Evolutionary conservation across 176 grass and related monocot genomes (phyloP).

Genomic region (Hsuehochloa calcarea): DNA sequence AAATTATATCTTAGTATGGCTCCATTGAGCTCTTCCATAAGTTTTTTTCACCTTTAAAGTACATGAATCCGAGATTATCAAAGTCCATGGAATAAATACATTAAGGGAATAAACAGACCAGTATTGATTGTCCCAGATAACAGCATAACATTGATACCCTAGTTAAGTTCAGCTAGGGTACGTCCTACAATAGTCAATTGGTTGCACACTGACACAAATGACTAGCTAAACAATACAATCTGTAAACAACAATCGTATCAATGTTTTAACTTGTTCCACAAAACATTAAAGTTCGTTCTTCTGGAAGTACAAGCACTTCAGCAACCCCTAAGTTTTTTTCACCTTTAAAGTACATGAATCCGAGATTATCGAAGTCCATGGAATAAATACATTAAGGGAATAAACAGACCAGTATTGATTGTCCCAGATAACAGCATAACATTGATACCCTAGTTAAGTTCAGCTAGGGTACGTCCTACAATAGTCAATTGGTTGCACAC

Average conservation of each 20-base stretch:
- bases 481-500: neutral
- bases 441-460: neutral
- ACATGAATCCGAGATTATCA: neutral
- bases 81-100: neutral
- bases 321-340: neutral
- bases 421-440: neutral
- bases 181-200: neutral
- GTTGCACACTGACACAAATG: neutral
- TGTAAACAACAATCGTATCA: neutral
- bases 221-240: neutral
- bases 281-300: neutral
- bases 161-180: neutral
- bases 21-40: neutral
- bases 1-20: neutral
- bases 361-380: neutral
- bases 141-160: neutral
- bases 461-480: neutral
- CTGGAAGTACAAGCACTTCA: neutral
- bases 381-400: neutral
- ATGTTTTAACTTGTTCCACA: neutral
- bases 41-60: neutral
- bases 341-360: neutral
- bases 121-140: neutral
- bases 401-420: neutral
- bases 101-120: neutral